Percentiles rank a stretch among this genome's conserved stretches.
Evolutionary conservation across 148 eudicot species (phyloP).

Genomic region (Cornus florida): DNA sequence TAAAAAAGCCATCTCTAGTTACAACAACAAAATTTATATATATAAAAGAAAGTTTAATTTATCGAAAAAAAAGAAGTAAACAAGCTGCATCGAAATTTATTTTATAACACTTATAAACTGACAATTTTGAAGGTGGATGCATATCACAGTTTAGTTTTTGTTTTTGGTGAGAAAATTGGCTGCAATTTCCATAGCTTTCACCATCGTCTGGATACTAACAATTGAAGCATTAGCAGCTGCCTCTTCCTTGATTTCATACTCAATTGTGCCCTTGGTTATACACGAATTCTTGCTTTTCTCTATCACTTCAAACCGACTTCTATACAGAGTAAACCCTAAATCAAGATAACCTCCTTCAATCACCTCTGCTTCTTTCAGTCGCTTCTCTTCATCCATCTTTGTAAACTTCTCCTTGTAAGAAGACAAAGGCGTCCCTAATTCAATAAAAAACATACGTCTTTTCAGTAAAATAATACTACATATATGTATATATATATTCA

Average conservation of each 20-base stretch:
- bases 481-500: no score
- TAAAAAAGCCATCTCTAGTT: no score
- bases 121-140: no score
- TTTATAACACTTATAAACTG: no score
- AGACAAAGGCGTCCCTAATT: slow-evolving; percentile 13
- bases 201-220: slow-evolving; percentile 33
- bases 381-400: slow-evolving; percentile 44
- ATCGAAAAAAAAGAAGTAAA: no score
- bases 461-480: no score
- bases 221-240: slow-evolving; percentile 33
- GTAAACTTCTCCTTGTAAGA: slow-evolving; percentile 58
- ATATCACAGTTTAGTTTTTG: background rate
- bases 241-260: slow-evolving; percentile 54
- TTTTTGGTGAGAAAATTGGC: slow-evolving; percentile 20
- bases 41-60: no score
- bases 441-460: background rate
- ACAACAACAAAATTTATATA: no score
- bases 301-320: slow-evolving; percentile 39
- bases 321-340: slow-evolving; percentile 41
- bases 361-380: slow-evolving; percentile 49
- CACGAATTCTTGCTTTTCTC: slow-evolving; percentile 32
- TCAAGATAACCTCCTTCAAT: slow-evolving; percentile 61
- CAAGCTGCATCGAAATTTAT: no score
- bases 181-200: slow-evolving; percentile 26
- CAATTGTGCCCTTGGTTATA: slow-evolving; percentile 41